Evolutionary conservation across 2,329 filamentous ascomycete genomes (phyloP), one percentile per base, ranked within the genome.

Genomic region (Fusarium proliferatum): DNA sequence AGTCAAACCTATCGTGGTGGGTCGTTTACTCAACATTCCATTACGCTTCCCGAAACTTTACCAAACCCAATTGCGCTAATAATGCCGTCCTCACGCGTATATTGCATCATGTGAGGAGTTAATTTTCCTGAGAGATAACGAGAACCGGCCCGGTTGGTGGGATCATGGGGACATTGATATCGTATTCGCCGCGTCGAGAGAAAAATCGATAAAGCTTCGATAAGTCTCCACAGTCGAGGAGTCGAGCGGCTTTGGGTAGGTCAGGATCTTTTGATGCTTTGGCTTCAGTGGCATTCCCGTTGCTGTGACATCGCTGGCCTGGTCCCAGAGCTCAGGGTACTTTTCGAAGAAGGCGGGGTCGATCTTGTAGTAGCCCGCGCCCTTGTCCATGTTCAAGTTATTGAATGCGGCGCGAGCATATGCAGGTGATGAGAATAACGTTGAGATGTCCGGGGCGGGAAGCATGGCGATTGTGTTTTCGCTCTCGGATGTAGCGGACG

Each of bases 151-250:
- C 64, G 55, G 69, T 46, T 17, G 39, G 49, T 6, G 1, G 28
- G 19, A 17, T 43, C 43, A 71, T 21, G 57, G 48, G 39, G 61
- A 53, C 59, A 61, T 63, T 1, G 72, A 65, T 34, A 79, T 77
- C 4, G 64, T 73, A 38, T 67, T 67, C 19, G 71, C 68, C 0
- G 78, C 79, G 28, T 80, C 79, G 11, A 80, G 30, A 7, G 79
- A 80, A 61, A 81, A 81, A 45, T 81, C 74, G 43, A 81, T 81
- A 19, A 81, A 81, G 38, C 78, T 81, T 28, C 78, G 76, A 58
- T 81, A 81, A 1, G 78, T 81, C 63, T 79, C 77, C 23, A 80
- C 77, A 3, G 74, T 81, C 3, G 75, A 68, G 3, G 66, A n/a
- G 33, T 79, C 76, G 8, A 81, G 74, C 9, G 77, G 79, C 28